Percentiles rank a stretch among this genome's conserved stretches.
These are phyloP conservation scores for Acacia confusa DNA, from an alignment of 306 rosid genomes.

Conservation along the genomic window DNA sequence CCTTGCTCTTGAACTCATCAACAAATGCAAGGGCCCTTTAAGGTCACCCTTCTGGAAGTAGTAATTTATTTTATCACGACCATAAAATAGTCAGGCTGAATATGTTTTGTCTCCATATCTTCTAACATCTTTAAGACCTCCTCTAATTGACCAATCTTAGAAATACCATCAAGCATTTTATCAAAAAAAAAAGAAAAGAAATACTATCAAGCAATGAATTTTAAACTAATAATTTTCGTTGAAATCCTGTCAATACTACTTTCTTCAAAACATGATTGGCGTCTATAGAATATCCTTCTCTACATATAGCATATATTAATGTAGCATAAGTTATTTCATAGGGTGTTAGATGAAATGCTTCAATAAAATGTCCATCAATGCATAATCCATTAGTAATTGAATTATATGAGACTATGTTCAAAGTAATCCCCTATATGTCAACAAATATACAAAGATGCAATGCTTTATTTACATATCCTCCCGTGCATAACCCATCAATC, in stretches of 20 bases:
- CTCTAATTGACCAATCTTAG: conserved; percentile 61
- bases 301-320: conserved; percentile 59
- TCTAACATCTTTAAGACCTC: conserved; percentile 57
- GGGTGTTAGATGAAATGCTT: conserved; percentile 73
- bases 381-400: conserved; percentile 70
- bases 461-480: conserved; percentile 68
- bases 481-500: conserved; percentile 70
- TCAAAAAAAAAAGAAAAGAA: no score
- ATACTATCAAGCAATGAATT: conserved; percentile 71
- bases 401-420: no score
- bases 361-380: conserved; percentile 64
- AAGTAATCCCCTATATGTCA: conserved; percentile 51
- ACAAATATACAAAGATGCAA: conserved; percentile 61
- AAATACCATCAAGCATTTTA: no score
- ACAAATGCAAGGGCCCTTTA: conserved; percentile 71
- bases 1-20: conserved; percentile 50
- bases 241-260: conserved; percentile 65
- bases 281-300: conserved; percentile 68
- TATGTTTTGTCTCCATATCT: conserved; percentile 48
- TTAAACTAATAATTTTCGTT: conserved; percentile 68
- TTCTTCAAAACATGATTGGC: conserved; percentile 60
- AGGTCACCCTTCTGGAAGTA: conserved; percentile 73
- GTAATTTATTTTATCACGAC: conserved; percentile 67
- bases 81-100: conserved; percentile 62
- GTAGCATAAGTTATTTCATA: conserved; percentile 80